Conservation (phyloP, 345 rosid genomes). For the Brassica napus region DNA sequence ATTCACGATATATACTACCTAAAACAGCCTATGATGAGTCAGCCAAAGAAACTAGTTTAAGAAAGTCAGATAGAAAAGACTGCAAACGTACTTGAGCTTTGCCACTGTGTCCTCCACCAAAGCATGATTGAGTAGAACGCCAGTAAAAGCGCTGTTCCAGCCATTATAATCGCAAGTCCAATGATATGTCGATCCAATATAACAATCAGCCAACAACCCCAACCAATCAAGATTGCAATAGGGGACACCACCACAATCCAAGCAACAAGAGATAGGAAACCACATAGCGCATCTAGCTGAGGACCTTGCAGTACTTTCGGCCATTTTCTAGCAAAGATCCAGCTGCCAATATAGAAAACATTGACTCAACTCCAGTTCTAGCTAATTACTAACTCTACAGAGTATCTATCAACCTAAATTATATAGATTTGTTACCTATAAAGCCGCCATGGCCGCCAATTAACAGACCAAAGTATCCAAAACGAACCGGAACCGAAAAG, state of each 20-base stretch:
- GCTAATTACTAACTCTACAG: slow-evolving; percentile 13
- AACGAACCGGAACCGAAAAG: slow-evolving; percentile 79
- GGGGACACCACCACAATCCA: slow-evolving; percentile 91
- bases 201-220: slow-evolving; percentile 89
- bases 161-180: slow-evolving; percentile 96
- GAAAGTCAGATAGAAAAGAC: slow-evolving; percentile 7
- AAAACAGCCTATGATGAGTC: background rate
- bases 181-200: slow-evolving; percentile 78
- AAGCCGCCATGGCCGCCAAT: slow-evolving; percentile 99
- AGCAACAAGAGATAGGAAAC: slow-evolving; percentile 64
- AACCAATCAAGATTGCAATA: slow-evolving; percentile 67
- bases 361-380: slow-evolving; percentile 1
- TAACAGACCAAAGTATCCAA: slow-evolving; percentile 87
- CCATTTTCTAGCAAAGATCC: slow-evolving; percentile 99
- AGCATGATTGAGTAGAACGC: slow-evolving; percentile 99
- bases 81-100: slow-evolving; percentile 82
- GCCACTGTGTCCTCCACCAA: slow-evolving; percentile 99
- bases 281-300: slow-evolving; percentile 76
- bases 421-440: slow-evolving; percentile 59
- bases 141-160: slow-evolving; percentile 90
- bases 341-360: slow-evolving; percentile 55
- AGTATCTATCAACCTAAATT: background rate
- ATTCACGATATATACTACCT: background rate
- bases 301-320: slow-evolving; percentile 83
- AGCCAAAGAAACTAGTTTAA: background rate